Evolutionary conservation across 208 protist species (phyloP).

Genomic region (Trypanosomatidae sp.): DNA sequence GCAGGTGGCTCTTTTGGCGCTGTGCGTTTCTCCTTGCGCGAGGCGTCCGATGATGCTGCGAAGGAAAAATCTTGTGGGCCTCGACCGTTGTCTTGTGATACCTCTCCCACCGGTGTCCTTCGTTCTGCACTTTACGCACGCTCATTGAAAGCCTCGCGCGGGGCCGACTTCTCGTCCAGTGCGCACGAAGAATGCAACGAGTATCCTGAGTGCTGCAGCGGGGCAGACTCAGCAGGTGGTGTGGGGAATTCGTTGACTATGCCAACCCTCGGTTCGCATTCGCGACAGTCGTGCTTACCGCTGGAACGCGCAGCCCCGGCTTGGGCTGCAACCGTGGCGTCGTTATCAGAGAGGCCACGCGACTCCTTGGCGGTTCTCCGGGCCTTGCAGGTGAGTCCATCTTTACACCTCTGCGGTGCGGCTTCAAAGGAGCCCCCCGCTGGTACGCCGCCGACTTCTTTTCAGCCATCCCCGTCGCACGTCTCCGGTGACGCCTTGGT

Average conservation of each 20-base stretch:
- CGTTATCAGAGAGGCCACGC: not conserved
- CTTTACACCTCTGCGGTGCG: not conserved
- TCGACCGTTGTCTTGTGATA: not conserved
- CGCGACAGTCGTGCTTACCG: not conserved
- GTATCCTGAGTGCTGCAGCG: not conserved
- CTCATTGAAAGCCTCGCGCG: not conserved
- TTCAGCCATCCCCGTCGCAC: not conserved
- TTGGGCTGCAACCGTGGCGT: not conserved
- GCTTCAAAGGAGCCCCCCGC: not conserved
- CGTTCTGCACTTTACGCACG: not conserved
- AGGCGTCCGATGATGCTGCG: not conserved
- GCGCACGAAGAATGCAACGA: not conserved
- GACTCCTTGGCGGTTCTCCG: slow-evolving; percentile 2
- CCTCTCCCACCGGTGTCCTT: not conserved
- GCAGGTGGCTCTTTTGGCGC: not conserved
- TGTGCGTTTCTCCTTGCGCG: not conserved
- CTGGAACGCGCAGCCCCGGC: not conserved
- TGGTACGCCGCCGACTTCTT: not conserved
- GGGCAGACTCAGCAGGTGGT: not conserved
- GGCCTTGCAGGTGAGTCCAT: not conserved
- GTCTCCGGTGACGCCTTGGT: not conserved
- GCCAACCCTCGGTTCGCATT: not conserved
- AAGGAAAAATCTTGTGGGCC: not conserved
- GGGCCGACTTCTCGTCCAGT: not conserved
- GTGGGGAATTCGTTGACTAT: not conserved